Evolutionary conservation across 495 filamentous ascomycete species (phyloP).

Genomic region (Xylaria scruposa): DNA sequence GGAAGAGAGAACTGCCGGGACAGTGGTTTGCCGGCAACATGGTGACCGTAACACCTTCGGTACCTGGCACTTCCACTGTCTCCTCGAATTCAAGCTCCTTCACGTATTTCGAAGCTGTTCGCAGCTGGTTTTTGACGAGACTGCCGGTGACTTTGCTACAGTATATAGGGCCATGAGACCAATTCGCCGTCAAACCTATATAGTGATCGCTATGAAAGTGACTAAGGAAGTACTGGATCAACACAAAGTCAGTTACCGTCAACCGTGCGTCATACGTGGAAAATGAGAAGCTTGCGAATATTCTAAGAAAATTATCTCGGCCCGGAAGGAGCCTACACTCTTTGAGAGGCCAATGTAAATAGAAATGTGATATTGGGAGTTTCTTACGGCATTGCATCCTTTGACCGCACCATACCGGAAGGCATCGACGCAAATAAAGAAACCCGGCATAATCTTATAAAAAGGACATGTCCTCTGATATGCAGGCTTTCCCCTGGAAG

Average conservation of each 20-base stretch:
- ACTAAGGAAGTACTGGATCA: conserved; percentile 79
- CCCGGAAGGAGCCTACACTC: neutral
- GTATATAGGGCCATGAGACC: conserved; percentile 95
- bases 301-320: neutral
- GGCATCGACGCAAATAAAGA: conserved; percentile 93
- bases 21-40: conserved; percentile 99
- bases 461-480: conserved; percentile 93
- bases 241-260: neutral
- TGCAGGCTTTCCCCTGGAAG: conserved; percentile 85
- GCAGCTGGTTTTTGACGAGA: conserved; percentile 83
- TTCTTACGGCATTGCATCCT: conserved; percentile 71
- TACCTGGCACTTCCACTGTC: conserved; percentile 77
- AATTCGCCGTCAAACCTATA: conserved; percentile 83
- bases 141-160: conserved; percentile 93
- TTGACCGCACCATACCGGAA: conserved; percentile 95
- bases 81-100: conserved; percentile 86
- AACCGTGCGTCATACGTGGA: too few species aligned
- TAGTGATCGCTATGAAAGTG: conserved; percentile 99
- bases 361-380: neutral
- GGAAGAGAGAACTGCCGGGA: conserved; percentile 89
- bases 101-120: conserved; percentile 85
- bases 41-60: conserved; percentile 81
- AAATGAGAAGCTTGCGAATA: neutral
- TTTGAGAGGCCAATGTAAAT: neutral
- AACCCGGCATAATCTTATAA: conserved; percentile 94